Evolutionary conservation across 805 yeast species (phyloP), one percentile per base, ranked within the genome.

Genomic region (Clavispora carvajalis): DNA sequence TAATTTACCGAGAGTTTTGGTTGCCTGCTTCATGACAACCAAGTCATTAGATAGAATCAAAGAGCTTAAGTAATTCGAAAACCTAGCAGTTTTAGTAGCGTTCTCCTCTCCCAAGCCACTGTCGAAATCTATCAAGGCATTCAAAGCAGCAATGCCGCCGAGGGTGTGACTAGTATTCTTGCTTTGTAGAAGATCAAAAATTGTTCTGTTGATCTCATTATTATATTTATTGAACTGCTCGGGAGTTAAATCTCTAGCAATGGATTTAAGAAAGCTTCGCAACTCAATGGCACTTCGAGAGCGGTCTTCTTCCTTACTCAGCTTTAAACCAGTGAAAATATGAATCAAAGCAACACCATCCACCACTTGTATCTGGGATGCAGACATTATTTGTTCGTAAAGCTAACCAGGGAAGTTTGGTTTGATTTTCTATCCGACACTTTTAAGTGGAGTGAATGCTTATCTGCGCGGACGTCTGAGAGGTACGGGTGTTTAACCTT

Each of bases 91-190:
- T 61, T 86, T 90, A 41, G 87, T 86, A 17, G 95, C 87, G 47
- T 82, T 76, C 52, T 89, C 96, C 51, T 85, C 91, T 15, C 74
- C 74, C 4, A 73, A 62, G 15, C 87, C 88, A 8, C 86, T 80
- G 48, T 88, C 90, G 53, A 86, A 80, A 43, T 85, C 93, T 39
- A 91, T 85, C 45, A 91, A 73, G 2, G 93, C 80, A 60, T 87
- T 93, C 41, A 91, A 84, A 10, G 97, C 97, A 17, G 88, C 76
- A 23, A 91, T 82, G 33, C 96, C 98, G 15, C 97, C 98, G 26
- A 90, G 71, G 47, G 86, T 81, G 47, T 85, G 89, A 22, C 73
- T 61, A 6, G 80, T 63, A 49, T 85, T 91, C 7, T 80, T 72
- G 4, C 90, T 80, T 52, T 87, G 88, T 36, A 88, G 79, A 38